phyloP scores from a whole-genome alignment of 192 early-diverging fungal genomes.

The Spizellomyces punctatus region DNA sequence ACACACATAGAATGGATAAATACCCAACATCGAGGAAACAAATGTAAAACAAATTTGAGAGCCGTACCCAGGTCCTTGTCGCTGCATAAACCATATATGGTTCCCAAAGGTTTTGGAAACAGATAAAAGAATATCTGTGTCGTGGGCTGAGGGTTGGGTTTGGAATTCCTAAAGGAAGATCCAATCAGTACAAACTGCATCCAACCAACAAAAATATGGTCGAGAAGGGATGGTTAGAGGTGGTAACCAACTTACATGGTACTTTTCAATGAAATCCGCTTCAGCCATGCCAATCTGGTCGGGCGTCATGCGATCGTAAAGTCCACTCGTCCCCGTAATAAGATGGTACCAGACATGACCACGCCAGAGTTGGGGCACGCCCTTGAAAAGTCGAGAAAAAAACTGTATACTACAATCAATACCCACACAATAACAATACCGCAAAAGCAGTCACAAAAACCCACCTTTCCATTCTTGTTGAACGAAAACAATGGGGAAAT shows the following conservation, averaged over 20 bases:
- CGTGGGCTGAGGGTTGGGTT: constrained; percentile 9
- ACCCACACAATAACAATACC: not conserved
- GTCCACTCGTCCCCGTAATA: constrained; percentile 3
- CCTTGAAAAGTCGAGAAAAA: constrained; percentile 25
- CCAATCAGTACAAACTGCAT: not conserved
- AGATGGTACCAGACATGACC: constrained; percentile 33
- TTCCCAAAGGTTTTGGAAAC: constrained; percentile 26
- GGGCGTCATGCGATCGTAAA: constrained; percentile 20
- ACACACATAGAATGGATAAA: not conserved
- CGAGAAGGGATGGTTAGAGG: not conserved
- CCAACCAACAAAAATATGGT: no score
- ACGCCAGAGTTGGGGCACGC: constrained; percentile 26
- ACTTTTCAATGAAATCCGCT: constrained; percentile 20
- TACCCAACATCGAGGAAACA: not conserved
- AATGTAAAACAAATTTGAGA: not conserved
- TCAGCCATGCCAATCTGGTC: constrained; percentile 20
- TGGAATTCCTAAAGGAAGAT: not conserved
- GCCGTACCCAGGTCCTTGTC: constrained; percentile 15
- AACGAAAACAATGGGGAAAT: constrained; percentile 26
- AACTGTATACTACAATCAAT: constrained; percentile 14
- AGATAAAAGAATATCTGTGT: constrained; percentile 8
- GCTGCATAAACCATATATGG: constrained; percentile 34
- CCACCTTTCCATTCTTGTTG: constrained; percentile 9
- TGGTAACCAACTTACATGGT: constrained; percentile 17
- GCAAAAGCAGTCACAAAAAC: not conserved